Conservation (phyloP, 441 rosid genomes). For the Erodium moschatum region DNA sequence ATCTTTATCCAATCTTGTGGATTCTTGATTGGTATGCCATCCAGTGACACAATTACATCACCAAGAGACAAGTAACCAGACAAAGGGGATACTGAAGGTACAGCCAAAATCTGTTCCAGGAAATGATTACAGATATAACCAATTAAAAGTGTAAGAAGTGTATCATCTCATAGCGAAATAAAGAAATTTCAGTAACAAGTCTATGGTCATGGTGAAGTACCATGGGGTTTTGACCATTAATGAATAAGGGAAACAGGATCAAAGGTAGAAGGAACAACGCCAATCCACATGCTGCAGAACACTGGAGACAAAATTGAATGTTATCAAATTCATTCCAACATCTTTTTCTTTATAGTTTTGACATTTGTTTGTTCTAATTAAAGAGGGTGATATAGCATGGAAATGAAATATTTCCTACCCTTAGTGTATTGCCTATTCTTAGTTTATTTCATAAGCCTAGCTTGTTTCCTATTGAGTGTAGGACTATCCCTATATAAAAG, state of each 20-base stretch:
- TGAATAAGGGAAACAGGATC: conserved; percentile 51
- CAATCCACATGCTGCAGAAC: conserved; percentile 57
- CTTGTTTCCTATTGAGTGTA: too few relatives aligned
- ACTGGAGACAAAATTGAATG: conserved; percentile 28
- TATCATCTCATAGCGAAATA: neutral
- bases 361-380: neutral
- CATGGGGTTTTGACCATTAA: conserved; percentile 47
- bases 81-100: conserved; percentile 55
- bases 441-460: too few relatives aligned
- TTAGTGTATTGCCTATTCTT: too few relatives aligned
- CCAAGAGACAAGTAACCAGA: conserved; percentile 63
- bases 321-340: conserved; percentile 3
- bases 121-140: conserved; percentile 10
- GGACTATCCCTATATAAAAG: too few relatives aligned
- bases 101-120: conserved; percentile 51
- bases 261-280: conserved; percentile 46
- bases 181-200: neutral
- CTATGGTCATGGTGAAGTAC: conserved; percentile 24
- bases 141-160: neutral
- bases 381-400: neutral
- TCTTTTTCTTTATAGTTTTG: neutral
- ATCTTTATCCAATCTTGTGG: conserved; percentile 55
- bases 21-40: conserved; percentile 44
- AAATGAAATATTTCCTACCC: neutral
- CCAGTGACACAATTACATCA: conserved; percentile 59